Evolutionary conservation across 1,139 yeast genomes (phyloP).

Genomic region (Pichia terricola): DNA sequence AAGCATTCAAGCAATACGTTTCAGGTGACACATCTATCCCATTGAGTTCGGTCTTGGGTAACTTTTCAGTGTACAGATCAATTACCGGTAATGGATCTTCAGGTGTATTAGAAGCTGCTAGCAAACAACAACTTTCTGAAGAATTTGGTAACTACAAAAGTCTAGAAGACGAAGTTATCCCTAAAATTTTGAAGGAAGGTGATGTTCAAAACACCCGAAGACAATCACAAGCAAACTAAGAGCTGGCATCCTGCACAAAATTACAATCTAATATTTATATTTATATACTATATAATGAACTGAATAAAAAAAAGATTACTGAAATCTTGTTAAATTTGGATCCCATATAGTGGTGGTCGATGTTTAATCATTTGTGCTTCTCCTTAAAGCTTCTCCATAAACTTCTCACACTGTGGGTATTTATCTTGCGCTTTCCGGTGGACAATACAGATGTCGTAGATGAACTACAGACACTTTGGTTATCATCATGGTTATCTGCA

Average conservation of each 20-base stretch:
- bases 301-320: no score
- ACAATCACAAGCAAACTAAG: neutral
- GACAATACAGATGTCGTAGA: no score
- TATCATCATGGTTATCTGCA: no score
- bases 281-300: no score
- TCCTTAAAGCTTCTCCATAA: no score
- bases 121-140: slow-evolving; percentile 50
- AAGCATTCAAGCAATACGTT: slow-evolving; percentile 38
- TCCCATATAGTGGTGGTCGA: no score
- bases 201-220: slow-evolving; percentile 21
- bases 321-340: no score
- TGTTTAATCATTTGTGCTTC: no score
- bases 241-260: neutral
- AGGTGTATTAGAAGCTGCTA: slow-evolving; percentile 66
- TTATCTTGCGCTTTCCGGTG: no score
- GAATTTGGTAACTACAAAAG: slow-evolving; percentile 49
- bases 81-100: slow-evolving; percentile 56
- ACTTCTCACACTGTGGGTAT: no score
- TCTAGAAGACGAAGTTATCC: slow-evolving; percentile 34
- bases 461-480: no score
- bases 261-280: no score
- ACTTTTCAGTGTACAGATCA: slow-evolving; percentile 53
- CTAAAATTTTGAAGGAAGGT: slow-evolving; percentile 49
- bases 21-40: slow-evolving; percentile 39
- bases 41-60: slow-evolving; percentile 53